phyloP scores from a whole-genome alignment of 768 basidiomycete species.

The Pseudohyphozyma bogoriensis region DNA sequence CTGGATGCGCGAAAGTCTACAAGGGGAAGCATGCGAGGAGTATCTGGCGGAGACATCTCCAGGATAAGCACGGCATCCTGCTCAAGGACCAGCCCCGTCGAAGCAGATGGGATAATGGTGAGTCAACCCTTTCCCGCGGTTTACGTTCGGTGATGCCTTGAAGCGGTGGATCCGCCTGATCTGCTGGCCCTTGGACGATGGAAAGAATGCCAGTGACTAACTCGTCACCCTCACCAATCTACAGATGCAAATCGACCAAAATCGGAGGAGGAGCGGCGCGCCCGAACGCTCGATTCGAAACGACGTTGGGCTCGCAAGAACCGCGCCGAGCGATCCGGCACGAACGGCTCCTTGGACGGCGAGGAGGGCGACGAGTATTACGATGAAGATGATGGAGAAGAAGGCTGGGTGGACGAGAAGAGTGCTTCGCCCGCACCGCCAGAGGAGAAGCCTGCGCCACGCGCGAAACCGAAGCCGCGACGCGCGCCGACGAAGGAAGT shows the following conservation, averaged over 20 bases:
- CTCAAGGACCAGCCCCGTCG: slow-evolving; percentile 38
- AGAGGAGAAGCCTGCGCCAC: too few relatives aligned
- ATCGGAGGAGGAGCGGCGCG: slow-evolving; percentile 37
- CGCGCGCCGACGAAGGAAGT: too few relatives aligned
- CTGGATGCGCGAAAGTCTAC: slow-evolving; percentile 39
- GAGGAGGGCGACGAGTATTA: background rate
- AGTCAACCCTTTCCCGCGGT: slow-evolving; percentile 24
- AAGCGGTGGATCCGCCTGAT: too few relatives aligned
- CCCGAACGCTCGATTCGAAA: slow-evolving; percentile 37
- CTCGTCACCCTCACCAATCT: too few relatives aligned
- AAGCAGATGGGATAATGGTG: slow-evolving; percentile 42
- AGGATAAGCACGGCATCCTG: slow-evolving; percentile 42
- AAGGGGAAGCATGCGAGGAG: slow-evolving; percentile 41
- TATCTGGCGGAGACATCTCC: slow-evolving; percentile 41
- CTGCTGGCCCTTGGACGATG: background rate
- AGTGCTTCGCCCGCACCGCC: too few relatives aligned
- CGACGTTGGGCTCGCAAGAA: slow-evolving; percentile 40
- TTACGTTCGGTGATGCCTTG: too few relatives aligned
- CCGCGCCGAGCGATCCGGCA: slow-evolving; percentile 32
- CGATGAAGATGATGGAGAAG: slow-evolving; percentile 4
- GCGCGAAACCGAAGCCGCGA: too few relatives aligned
- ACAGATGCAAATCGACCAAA: slow-evolving; percentile 40
- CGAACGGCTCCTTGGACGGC: background rate
- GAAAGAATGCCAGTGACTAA: too few relatives aligned
- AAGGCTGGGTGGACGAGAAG: too few relatives aligned